These are phyloP conservation scores for Aspergillus neotritici DNA, from an alignment of 2,329 filamentous ascomycete genomes.

Conservation along the genomic window DNA sequence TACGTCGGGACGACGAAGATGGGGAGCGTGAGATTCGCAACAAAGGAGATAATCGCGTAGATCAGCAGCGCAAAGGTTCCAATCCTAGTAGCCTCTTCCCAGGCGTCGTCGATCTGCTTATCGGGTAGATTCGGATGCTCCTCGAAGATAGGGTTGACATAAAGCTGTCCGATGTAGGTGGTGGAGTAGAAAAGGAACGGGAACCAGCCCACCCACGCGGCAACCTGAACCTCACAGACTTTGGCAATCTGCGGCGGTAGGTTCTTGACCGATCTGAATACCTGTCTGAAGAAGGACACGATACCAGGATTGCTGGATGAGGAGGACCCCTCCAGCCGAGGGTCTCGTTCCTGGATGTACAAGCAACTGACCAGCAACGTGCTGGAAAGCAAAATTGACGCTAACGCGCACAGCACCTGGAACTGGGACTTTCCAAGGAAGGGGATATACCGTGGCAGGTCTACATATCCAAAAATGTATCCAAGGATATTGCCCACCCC, in stretches of 20 bases:
- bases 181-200: slow-evolving; percentile 94
- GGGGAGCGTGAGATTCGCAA: slow-evolving; percentile 75
- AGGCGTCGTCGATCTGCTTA: slow-evolving; percentile 69
- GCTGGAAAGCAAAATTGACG: slow-evolving; percentile 63
- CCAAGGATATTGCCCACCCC: slow-evolving; percentile 88
- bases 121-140: slow-evolving; percentile 71
- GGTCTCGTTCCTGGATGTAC: slow-evolving; percentile 72
- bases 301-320: slow-evolving; percentile 59
- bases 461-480: slow-evolving; percentile 78
- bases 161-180: slow-evolving; percentile 88
- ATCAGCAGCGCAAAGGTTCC: slow-evolving; percentile 85
- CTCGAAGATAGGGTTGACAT: slow-evolving; percentile 74
- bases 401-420: slow-evolving; percentile 83
- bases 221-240: slow-evolving; percentile 78
- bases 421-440: slow-evolving; percentile 87
- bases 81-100: slow-evolving; percentile 77
- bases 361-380: slow-evolving; percentile 67
- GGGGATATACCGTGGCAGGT: slow-evolving; percentile 68
- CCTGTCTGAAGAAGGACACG: slow-evolving; percentile 70
- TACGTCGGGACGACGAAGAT: slow-evolving; percentile 82
- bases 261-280: slow-evolving; percentile 69
- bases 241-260: slow-evolving; percentile 76
- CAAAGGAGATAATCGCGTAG: slow-evolving; percentile 78
- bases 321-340: slow-evolving; percentile 62
- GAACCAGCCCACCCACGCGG: slow-evolving; percentile 93